Conservation (phyloP, 2,329 filamentous ascomycete genomes). For the Grosmannia serpens region DNA sequence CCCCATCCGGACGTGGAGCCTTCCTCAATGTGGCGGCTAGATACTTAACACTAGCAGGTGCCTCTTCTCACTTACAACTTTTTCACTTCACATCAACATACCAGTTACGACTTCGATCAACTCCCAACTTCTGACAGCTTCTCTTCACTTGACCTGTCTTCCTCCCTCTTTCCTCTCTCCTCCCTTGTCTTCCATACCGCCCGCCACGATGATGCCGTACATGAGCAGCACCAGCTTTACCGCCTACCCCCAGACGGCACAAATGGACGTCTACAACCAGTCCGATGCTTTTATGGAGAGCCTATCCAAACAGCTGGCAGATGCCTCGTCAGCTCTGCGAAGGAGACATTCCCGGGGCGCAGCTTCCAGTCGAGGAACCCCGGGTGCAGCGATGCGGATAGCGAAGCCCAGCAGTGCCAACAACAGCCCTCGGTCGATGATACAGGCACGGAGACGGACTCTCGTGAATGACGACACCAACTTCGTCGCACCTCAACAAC, state of each 20-base stretch:
- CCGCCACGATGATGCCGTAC: slow-evolving; percentile 12
- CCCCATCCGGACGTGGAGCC: slow-evolving; percentile 4
- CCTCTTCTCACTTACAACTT: not conserved
- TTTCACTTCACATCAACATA: not conserved
- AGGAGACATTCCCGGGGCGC: slow-evolving; percentile 38
- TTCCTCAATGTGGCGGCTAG: not conserved
- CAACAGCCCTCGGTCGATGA: slow-evolving; percentile 51
- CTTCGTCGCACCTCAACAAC: not conserved
- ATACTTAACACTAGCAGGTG: slow-evolving; percentile 11
- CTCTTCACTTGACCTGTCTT: not conserved
- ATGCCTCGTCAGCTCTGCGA: slow-evolving; percentile 24
- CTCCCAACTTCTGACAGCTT: not conserved
- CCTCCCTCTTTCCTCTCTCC: not conserved
- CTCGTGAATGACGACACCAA: slow-evolving; percentile 34
- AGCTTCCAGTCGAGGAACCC: slow-evolving; percentile 34
- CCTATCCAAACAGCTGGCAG: slow-evolving; percentile 38
- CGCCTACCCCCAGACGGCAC: slow-evolving; percentile 14
- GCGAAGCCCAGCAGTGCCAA: slow-evolving; percentile 49
- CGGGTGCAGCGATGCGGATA: slow-evolving; percentile 43
- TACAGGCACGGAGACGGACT: slow-evolving; percentile 42
- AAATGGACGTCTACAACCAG: slow-evolving; percentile 16
- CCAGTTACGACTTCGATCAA: not conserved
- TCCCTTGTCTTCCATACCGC: not conserved
- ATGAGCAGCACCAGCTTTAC: slow-evolving; percentile 19
- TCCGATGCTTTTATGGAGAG: slow-evolving; percentile 38